Percentiles rank a stretch among this genome's conserved stretches.
Evolutionary conservation across 768 basidiomycete species (phyloP).

Genomic region (Steccherinum ochraceum): DNA sequence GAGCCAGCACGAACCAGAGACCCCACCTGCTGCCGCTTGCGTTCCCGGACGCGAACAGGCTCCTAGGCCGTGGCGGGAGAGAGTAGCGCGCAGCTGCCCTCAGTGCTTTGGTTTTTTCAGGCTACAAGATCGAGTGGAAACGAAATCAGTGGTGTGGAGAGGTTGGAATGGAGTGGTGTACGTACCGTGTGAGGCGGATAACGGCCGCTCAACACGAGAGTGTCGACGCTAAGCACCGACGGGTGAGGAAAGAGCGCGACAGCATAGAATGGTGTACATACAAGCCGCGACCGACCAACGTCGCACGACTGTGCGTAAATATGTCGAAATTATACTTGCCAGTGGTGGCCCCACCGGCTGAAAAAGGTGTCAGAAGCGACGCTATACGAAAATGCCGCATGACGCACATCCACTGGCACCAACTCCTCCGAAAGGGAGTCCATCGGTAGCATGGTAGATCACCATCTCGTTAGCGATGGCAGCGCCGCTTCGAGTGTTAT

Average conservation of each 20-base stretch:
- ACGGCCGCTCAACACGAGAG: conserved; percentile 22
- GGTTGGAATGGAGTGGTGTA: no score
- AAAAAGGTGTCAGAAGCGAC: neutral
- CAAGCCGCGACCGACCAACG: conserved; percentile 38
- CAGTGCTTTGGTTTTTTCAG: conserved; percentile 16
- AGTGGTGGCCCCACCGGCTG: conserved; percentile 60
- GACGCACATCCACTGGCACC: conserved; percentile 67
- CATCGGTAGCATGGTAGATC: conserved; percentile 43
- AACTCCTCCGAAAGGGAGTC: conserved; percentile 69
- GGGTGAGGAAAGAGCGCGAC: neutral
- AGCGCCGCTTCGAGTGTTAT: conserved; percentile 66
- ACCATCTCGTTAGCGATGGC: conserved; percentile 65
- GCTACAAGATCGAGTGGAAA: conserved; percentile 6
- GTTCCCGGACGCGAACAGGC: neutral
- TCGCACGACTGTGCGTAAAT: conserved; percentile 70
- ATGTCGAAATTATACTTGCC: conserved; percentile 72
- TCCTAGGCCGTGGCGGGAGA: conserved; percentile 6
- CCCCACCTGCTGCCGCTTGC: conserved; percentile 15
- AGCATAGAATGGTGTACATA: conserved; percentile 11
- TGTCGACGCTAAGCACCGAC: conserved; percentile 24
- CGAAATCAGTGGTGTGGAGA: neutral
- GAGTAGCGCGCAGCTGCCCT: neutral
- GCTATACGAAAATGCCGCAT: neutral
- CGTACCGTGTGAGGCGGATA: conserved; percentile 34
- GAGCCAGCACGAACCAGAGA: conserved; percentile 29